Conservation (phyloP, 108 stramenopile species). For the Nitzschia sp. region DNA sequence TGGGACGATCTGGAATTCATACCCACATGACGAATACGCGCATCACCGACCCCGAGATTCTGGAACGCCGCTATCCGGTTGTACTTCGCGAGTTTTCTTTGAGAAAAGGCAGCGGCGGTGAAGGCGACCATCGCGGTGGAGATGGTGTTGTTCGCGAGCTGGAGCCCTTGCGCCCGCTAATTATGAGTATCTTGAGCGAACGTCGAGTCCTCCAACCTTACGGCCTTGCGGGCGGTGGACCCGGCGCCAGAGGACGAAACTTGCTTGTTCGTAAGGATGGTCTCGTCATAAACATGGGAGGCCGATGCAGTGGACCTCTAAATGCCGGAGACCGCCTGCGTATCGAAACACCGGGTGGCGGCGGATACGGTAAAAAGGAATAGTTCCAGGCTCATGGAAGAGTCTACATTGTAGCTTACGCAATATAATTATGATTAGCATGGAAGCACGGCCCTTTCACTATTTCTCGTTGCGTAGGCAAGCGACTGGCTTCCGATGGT, state of each 20-base stretch:
- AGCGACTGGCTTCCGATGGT: too few relatives aligned
- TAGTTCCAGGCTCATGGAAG: too few relatives aligned
- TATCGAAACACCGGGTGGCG: slow-evolving; percentile 92
- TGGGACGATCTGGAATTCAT: slow-evolving; percentile 95
- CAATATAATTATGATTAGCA: too few relatives aligned
- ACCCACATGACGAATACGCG: slow-evolving; percentile 99
- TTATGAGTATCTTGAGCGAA: slow-evolving; percentile 95
- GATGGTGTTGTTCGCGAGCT: slow-evolving; percentile 95
- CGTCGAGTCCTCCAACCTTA: slow-evolving; percentile 92
- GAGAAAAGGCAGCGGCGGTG: slow-evolving; percentile 91
- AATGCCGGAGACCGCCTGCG: slow-evolving; percentile 83
- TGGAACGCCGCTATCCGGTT: slow-evolving; percentile 95
- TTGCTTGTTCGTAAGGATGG: slow-evolving; percentile 75
- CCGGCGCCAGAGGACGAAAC: slow-evolving; percentile 87
- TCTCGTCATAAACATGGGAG: slow-evolving; percentile 89
- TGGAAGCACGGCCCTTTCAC: too few relatives aligned
- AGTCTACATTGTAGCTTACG: too few relatives aligned
- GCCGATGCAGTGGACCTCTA: slow-evolving; percentile 85
- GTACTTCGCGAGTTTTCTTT: slow-evolving; percentile 89
- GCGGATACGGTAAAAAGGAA: slow-evolving; percentile 70
- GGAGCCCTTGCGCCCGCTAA: slow-evolving; percentile 91
- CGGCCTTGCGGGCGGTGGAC: slow-evolving; percentile 92
- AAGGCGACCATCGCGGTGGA: slow-evolving; percentile 88
- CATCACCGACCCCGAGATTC: slow-evolving; percentile 98
- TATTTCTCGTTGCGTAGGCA: too few relatives aligned